Evolutionary conservation across 2,329 filamentous ascomycete species (phyloP).

Genomic region (Penicillium janthinellum): DNA sequence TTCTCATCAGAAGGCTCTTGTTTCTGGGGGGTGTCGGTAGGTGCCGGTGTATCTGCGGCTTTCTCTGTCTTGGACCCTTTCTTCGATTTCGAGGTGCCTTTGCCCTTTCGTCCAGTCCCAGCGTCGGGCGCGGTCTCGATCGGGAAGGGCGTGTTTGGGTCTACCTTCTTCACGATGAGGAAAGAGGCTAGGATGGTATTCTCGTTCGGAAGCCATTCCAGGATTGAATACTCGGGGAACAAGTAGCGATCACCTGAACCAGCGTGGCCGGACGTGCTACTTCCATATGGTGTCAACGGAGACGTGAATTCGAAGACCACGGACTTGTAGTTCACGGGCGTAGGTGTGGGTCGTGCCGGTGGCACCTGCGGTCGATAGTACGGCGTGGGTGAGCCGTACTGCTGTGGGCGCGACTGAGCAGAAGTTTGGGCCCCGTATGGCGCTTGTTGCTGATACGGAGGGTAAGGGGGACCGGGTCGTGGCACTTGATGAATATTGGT

Average conservation of each 20-base stretch:
- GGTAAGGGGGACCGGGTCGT: slow-evolving; percentile 32
- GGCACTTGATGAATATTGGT: slow-evolving; percentile 24
- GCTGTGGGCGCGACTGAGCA: slow-evolving; percentile 41
- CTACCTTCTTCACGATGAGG: slow-evolving; percentile 48
- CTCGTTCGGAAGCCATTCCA: slow-evolving; percentile 51
- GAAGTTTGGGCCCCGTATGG: slow-evolving; percentile 35
- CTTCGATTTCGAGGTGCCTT: slow-evolving; percentile 41
- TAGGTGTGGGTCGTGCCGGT: slow-evolving; percentile 30
- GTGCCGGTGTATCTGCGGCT: slow-evolving; percentile 13
- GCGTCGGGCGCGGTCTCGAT: slow-evolving; percentile 36
- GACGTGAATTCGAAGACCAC: slow-evolving; percentile 53
- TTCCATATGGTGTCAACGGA: slow-evolving; percentile 44
- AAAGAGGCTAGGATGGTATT: slow-evolving; percentile 52
- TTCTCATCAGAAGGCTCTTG: slow-evolving; percentile 18
- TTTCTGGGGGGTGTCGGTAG: slow-evolving; percentile 25
- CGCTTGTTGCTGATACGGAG: slow-evolving; percentile 36
- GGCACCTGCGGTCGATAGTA: slow-evolving; percentile 37
- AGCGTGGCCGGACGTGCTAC: slow-evolving; percentile 43
- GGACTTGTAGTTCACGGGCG: slow-evolving; percentile 47
- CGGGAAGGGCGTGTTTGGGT: slow-evolving; percentile 42
- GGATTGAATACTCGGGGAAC: slow-evolving; percentile 52
- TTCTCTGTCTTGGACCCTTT: slow-evolving; percentile 36
- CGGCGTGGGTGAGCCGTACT: slow-evolving; percentile 36
- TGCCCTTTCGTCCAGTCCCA: slow-evolving; percentile 31
- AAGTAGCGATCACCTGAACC: slow-evolving; percentile 51